A percentile compares a stretch with the other conserved stretches of the same genome.
Evolutionary conservation across 2,329 filamentous ascomycete genomes (phyloP).

Genomic region (Simplicillium sp.): DNA sequence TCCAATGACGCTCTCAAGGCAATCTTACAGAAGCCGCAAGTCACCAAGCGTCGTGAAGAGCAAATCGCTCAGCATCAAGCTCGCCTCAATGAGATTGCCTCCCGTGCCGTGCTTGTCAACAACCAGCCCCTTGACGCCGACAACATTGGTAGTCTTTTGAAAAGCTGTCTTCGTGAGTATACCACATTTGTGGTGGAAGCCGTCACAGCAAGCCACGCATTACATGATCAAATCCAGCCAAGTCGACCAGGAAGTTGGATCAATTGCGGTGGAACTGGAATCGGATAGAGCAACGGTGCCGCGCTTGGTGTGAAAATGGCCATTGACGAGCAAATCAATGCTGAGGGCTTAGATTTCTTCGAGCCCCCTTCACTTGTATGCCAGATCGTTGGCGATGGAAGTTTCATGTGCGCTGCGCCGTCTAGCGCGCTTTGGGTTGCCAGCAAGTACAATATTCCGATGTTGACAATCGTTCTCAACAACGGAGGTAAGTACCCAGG

Average conservation of each 20-base stretch:
- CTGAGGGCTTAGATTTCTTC: constrained; percentile 37
- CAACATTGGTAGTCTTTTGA: constrained; percentile 21
- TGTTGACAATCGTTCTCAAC: too few species aligned
- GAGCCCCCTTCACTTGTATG: too few species aligned
- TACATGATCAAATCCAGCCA: constrained; percentile 62
- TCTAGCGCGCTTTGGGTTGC: constrained; percentile 11
- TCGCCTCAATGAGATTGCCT: constrained; percentile 49
- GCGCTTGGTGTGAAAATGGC: constrained; percentile 71
- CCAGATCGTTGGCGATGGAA: too few species aligned
- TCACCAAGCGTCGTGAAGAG: constrained; percentile 17
- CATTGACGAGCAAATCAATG: constrained; percentile 29
- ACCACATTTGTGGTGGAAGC: constrained; percentile 73
- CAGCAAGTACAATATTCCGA: too few species aligned
- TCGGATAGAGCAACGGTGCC: constrained; percentile 72
- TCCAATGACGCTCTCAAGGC: constrained; percentile 30
- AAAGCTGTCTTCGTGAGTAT: constrained; percentile 24
- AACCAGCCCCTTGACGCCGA: constrained; percentile 42
- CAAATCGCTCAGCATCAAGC: constrained; percentile 48
- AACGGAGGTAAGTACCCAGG: constrained; percentile 37
- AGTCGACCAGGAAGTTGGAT: constrained; percentile 64
- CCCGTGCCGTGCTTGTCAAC: constrained; percentile 44
- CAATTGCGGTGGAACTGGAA: constrained; percentile 71
- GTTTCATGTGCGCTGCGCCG: constrained; percentile 8
- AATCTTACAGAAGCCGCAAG: constrained; percentile 20
- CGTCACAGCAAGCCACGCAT: constrained; percentile 59